Conservation (phyloP, 2,329 filamentous ascomycete species). For the Tolypocladium tropicale region DNA sequence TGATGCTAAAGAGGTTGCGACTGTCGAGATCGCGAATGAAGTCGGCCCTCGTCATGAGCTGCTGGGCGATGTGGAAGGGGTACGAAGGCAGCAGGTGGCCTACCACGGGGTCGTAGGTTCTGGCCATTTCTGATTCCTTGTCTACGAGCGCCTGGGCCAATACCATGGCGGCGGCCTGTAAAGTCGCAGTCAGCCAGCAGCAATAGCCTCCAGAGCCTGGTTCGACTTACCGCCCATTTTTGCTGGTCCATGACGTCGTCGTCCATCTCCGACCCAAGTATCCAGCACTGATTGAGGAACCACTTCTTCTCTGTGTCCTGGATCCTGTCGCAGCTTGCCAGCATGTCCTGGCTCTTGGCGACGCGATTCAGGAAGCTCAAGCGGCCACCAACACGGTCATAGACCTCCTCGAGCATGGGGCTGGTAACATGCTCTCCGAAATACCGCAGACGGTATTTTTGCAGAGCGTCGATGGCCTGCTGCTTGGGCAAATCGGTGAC, state of each 20-base stretch:
- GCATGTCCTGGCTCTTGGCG: constrained; percentile 76
- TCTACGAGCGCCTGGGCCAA: constrained; percentile 87
- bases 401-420: constrained; percentile 62
- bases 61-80: constrained; percentile 70
- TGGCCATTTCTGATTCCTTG: constrained; percentile 55
- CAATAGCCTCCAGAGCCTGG: neutral
- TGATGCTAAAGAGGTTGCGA: constrained; percentile 91
- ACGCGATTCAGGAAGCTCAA: constrained; percentile 82
- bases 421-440: constrained; percentile 49
- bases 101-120: constrained; percentile 51
- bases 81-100: constrained; percentile 74
- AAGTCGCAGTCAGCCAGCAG: neutral
- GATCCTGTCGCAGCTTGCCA: constrained; percentile 66
- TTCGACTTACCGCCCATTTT: constrained; percentile 70
- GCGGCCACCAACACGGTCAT: constrained; percentile 77
- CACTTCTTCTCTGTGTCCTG: constrained; percentile 62
- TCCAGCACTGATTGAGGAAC: constrained; percentile 69
- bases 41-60: constrained; percentile 93
- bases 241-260: constrained; percentile 98
- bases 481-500: constrained; percentile 73
- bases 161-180: constrained; percentile 79
- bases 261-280: constrained; percentile 67
- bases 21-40: constrained; percentile 91
- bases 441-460: constrained; percentile 72
- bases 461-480: constrained; percentile 66